These are phyloP conservation scores for Pyrenula massariospora DNA, from an alignment of 495 filamentous ascomycete genomes.

Conservation along the genomic window DNA sequence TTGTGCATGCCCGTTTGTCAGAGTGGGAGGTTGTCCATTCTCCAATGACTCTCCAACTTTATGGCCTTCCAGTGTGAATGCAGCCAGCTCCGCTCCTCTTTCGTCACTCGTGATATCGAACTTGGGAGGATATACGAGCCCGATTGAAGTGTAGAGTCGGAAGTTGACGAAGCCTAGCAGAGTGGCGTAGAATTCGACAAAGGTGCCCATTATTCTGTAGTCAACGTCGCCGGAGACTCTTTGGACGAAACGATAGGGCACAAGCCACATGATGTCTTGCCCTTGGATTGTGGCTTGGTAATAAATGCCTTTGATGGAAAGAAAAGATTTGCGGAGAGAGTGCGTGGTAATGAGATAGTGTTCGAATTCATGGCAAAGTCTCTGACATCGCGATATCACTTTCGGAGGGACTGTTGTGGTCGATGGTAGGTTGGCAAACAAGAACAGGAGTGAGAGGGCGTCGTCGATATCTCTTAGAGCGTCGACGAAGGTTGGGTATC, in stretches of 20 bases:
- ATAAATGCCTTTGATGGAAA: conserved; percentile 98
- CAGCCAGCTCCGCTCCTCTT: conserved; percentile 79
- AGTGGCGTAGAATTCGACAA: conserved; percentile 97
- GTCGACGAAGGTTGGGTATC: conserved; percentile 94
- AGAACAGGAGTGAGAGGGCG: conserved; percentile 90
- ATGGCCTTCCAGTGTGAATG: conserved; percentile 75
- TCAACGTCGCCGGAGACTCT: conserved; percentile 84
- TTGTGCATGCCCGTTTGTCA: conserved; percentile 17
- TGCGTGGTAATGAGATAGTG: conserved; percentile 91
- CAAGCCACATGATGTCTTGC: conserved; percentile 96
- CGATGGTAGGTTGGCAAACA: conserved; percentile 93
- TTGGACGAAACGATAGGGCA: conserved; percentile 95
- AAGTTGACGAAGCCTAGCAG: conserved; percentile 93
- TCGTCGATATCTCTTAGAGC: conserved; percentile 92
- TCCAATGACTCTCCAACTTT: conserved; percentile 40
- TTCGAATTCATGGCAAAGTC: conserved; percentile 85
- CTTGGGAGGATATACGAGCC: conserved; percentile 87
- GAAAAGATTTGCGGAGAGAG: conserved; percentile 85
- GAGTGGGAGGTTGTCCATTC: conserved; percentile 39
- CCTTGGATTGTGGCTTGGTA: conserved; percentile 97
- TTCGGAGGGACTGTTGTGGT: conserved; percentile 77
- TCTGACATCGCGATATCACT: conserved; percentile 85
- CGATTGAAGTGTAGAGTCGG: conserved; percentile 78
- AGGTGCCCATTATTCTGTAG: conserved; percentile 97
- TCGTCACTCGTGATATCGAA: conserved; percentile 82